Evolutionary conservation across 2,329 filamentous ascomycete species (phyloP).

Genomic region (Microsporum canis): DNA sequence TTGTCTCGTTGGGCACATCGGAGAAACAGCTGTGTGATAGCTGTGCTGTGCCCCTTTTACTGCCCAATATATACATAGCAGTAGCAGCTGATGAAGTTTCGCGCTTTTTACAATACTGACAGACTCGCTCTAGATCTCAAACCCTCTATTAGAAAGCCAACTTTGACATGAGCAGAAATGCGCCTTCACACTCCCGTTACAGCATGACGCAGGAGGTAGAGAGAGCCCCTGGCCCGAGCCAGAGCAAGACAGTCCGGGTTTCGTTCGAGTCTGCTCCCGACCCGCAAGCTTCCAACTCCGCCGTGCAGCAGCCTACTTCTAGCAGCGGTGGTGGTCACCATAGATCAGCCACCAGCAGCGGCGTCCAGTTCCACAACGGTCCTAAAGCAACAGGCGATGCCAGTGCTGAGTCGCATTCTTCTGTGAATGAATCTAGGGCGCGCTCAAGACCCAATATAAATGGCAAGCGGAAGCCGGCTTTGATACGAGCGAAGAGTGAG

Average conservation of each 20-base stretch:
- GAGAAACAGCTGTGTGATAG: background rate
- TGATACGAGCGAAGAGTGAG: constrained; percentile 44
- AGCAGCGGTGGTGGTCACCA: constrained; percentile 4
- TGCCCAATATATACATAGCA: background rate
- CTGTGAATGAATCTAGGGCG: constrained; percentile 3
- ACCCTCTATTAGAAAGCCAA: background rate
- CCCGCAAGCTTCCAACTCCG: background rate
- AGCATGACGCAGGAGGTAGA: constrained; percentile 7
- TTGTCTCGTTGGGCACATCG: background rate
- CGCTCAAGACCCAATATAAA: constrained; percentile 7
- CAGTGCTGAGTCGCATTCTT: background rate
- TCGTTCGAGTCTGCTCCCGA: constrained; percentile 7
- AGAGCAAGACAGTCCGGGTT: constrained; percentile 7
- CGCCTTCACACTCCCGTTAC: background rate
- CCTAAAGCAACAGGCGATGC: background rate
- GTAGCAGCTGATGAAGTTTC: background rate
- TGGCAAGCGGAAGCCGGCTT: constrained; percentile 27
- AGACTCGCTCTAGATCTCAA: background rate
- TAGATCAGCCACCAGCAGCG: background rate
- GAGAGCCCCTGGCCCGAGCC: constrained; percentile 1
- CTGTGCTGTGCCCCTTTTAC: background rate
- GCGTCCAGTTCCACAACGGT: background rate
- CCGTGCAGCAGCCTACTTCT: background rate
- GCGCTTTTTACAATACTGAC: background rate
- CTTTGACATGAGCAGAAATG: constrained; percentile 4